These are phyloP conservation scores for Mrakia frigida DNA, from an alignment of 768 basidiomycete genomes.

Conservation along the genomic window DNA sequence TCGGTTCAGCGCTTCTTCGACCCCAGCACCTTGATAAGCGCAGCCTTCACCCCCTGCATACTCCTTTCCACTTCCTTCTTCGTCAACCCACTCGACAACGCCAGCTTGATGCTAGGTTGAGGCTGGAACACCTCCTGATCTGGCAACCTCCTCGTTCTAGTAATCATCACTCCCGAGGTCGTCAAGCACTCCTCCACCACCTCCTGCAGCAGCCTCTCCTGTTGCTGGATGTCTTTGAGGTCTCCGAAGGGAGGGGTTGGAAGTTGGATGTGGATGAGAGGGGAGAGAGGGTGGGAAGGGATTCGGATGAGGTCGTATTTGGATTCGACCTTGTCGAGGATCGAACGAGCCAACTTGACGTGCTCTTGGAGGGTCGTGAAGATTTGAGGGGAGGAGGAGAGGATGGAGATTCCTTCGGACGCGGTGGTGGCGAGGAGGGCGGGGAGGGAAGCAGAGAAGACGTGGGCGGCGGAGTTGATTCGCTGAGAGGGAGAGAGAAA, in stretches of 20 bases:
- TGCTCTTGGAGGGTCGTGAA: constrained; percentile 76
- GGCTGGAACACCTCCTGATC: constrained; percentile 79
- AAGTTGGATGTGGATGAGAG: constrained; percentile 78
- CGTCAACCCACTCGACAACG: constrained; percentile 67
- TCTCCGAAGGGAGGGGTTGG: constrained; percentile 50
- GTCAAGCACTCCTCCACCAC: constrained; percentile 84
- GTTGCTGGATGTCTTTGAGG: constrained; percentile 51
- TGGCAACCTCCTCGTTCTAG: constrained; percentile 71
- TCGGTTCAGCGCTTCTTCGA: neutral
- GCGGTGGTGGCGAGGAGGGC: constrained; percentile 80
- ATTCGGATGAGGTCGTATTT: constrained; percentile 59
- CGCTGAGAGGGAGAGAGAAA: constrained; percentile 51
- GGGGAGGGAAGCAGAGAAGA: constrained; percentile 94
- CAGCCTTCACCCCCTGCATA: constrained; percentile 63
- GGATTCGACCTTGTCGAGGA: constrained; percentile 62
- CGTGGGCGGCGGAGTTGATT: constrained; percentile 90
- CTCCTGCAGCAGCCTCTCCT: constrained; percentile 81
- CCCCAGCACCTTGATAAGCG: constrained; percentile 63
- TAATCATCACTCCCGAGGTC: constrained; percentile 66
- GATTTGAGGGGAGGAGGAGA: constrained; percentile 68
- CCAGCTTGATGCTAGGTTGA: constrained; percentile 75
- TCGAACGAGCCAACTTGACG: constrained; percentile 62
- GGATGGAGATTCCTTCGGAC: constrained; percentile 74
- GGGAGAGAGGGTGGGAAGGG: constrained; percentile 77
- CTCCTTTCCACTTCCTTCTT: constrained; percentile 93